Conservation (phyloP, 2,329 filamentous ascomycete genomes). For the Nothomitra cinnamomea region DNA sequence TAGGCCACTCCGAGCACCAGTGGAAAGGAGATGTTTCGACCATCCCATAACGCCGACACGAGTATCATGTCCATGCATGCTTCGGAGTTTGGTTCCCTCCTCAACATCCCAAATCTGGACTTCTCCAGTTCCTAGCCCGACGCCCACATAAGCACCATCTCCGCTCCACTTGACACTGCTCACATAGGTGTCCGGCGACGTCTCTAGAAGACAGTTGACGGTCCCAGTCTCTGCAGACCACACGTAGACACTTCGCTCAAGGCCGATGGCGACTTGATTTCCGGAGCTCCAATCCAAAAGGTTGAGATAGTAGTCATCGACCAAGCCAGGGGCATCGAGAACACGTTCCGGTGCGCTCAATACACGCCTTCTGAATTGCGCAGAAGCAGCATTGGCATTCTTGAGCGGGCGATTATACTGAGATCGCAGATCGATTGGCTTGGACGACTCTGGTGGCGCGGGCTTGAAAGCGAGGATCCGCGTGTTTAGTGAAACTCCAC, state of each 20-base stretch:
- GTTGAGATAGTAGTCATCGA: slow-evolving; percentile 99
- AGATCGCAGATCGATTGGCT: slow-evolving; percentile 90
- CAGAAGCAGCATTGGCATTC: slow-evolving; percentile 51
- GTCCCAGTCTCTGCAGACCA: slow-evolving; percentile 93
- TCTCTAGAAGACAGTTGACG: slow-evolving; percentile 79
- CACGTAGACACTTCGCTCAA: slow-evolving; percentile 93
- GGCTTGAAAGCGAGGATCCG: slow-evolving; percentile 98
- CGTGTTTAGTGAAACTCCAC: slow-evolving; percentile 82
- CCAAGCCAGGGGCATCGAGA: slow-evolving; percentile 83
- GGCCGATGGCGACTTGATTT: slow-evolving; percentile 94
- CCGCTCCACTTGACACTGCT: slow-evolving; percentile 98
- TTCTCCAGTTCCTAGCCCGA: slow-evolving; percentile 86
- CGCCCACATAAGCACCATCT: slow-evolving; percentile 89
- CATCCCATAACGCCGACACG: slow-evolving; percentile 97
- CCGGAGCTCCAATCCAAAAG: slow-evolving; percentile 94
- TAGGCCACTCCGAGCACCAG: slow-evolving; percentile 81
- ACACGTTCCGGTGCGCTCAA: slow-evolving; percentile 92
- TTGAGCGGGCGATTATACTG: slow-evolving; percentile 97
- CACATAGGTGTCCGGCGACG: slow-evolving; percentile 78
- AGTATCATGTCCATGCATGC: slow-evolving; percentile 95
- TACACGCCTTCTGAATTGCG: slow-evolving; percentile 80
- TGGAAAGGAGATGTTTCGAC: slow-evolving; percentile 96
- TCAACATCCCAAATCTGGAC: slow-evolving; percentile 99
- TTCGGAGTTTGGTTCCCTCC: slow-evolving; percentile 85
- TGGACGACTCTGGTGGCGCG: slow-evolving; percentile 90